These are phyloP conservation scores for Cyclotella cryptica DNA, from an alignment of 108 stramenopile species.

Conservation along the genomic window DNA sequence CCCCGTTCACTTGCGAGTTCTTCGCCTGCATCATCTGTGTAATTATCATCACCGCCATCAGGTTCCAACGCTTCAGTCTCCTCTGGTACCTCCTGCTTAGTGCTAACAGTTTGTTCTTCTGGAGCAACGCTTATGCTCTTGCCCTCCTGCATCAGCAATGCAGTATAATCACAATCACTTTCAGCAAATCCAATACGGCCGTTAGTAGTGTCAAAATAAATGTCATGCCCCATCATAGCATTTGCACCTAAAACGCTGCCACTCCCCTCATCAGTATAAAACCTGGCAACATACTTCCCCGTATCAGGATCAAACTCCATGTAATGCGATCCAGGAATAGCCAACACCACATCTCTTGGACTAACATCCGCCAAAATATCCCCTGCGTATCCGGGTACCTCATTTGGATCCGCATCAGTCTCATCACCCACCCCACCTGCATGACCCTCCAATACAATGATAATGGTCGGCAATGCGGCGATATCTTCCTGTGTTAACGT, in stretches of 20 bases:
- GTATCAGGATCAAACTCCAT: conserved; percentile 71
- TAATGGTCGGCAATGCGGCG: conserved; percentile 78
- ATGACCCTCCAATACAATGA: conserved; percentile 75
- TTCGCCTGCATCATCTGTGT: background rate
- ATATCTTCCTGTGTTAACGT: conserved; percentile 65
- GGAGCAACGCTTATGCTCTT: conserved; percentile 41
- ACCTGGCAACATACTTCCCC: conserved; percentile 63
- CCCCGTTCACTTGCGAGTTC: background rate
- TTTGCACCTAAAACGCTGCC: conserved; percentile 95
- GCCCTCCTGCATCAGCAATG: conserved; percentile 38
- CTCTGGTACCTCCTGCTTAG: conserved; percentile 26
- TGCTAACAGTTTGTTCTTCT: conserved; percentile 9
- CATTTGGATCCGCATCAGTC: conserved; percentile 26
- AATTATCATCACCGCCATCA: background rate
- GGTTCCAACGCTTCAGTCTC: conserved; percentile 8
- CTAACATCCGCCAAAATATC: conserved; percentile 54
- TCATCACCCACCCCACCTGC: conserved; percentile 46
- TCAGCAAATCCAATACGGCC: conserved; percentile 90
- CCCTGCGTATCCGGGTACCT: conserved; percentile 60
- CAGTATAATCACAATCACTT: conserved; percentile 81
- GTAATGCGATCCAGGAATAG: conserved; percentile 85
- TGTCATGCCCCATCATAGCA: conserved; percentile 95
- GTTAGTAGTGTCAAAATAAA: conserved; percentile 86
- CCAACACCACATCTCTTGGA: conserved; percentile 76
- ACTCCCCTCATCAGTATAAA: conserved; percentile 82